A percentile compares a stretch with the other conserved stretches of the same genome.
Conservation (phyloP, 345 rosid genomes). For the Sisymbrium irio region DNA sequence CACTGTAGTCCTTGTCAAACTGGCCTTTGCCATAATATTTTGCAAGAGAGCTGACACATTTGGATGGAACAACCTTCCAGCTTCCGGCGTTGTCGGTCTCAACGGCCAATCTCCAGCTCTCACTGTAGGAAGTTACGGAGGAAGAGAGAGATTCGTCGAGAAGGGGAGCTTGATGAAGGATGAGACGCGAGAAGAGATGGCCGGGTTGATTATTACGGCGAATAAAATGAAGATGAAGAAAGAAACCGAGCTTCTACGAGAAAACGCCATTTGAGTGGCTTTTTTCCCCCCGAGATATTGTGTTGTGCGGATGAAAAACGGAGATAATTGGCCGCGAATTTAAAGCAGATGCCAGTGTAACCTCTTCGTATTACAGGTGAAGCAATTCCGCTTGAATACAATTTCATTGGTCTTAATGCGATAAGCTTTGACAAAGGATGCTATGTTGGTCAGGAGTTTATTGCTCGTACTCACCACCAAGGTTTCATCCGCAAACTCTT, state of each 20-base stretch:
- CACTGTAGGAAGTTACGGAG: slow-evolving; percentile 43
- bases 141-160: slow-evolving; percentile 9
- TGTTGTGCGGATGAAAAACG: not conserved
- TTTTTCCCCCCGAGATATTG: not conserved
- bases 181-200: slow-evolving; percentile 33
- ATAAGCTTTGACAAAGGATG: slow-evolving; percentile 97
- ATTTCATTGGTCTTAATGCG: slow-evolving; percentile 81
- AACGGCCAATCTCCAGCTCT: slow-evolving; percentile 71
- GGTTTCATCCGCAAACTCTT: slow-evolving; percentile 84
- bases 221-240: slow-evolving; percentile 22
- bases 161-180: slow-evolving; percentile 43
- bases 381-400: slow-evolving; percentile 91
- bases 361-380: slow-evolving; percentile 80
- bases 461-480: slow-evolving; percentile 89
- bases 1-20: slow-evolving; percentile 50
- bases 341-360: not conserved
- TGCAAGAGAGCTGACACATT: slow-evolving; percentile 42
- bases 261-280: slow-evolving; percentile 36
- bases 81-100: slow-evolving; percentile 83
- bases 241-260: slow-evolving; percentile 12
- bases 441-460: slow-evolving; percentile 91
- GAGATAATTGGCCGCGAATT: not conserved
- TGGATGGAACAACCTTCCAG: slow-evolving; percentile 49
- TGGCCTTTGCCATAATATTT: slow-evolving; percentile 49
- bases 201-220: slow-evolving; percentile 8